Percentiles rank a stretch among this genome's conserved stretches.
Evolutionary conservation across 495 filamentous ascomycete genomes (phyloP).

Genomic region (Aspergillus mulundensis): DNA sequence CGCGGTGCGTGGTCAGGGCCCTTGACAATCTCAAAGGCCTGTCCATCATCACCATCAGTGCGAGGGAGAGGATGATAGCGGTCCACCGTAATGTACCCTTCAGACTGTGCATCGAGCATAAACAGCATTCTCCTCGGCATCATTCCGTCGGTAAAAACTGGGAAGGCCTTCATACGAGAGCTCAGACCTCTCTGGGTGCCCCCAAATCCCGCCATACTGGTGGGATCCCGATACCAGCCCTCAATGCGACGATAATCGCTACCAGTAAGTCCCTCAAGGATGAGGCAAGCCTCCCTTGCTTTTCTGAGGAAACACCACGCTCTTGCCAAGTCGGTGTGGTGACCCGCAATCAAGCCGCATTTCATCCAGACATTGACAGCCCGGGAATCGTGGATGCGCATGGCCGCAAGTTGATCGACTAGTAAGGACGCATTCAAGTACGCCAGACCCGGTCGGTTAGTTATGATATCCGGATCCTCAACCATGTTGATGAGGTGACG

Average conservation of each 20-base stretch:
- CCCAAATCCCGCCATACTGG: slow-evolving; percentile 14
- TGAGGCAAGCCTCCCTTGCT: background rate
- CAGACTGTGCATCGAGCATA: slow-evolving; percentile 1
- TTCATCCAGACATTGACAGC: slow-evolving; percentile 9
- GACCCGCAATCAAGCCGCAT: slow-evolving; percentile 15
- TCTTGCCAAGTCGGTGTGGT: slow-evolving; percentile 18
- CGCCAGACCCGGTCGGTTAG: slow-evolving; percentile 1
- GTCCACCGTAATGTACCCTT: slow-evolving; percentile 12
- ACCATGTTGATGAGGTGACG: background rate
- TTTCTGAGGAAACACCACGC: slow-evolving; percentile 11
- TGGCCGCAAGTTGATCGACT: background rate
- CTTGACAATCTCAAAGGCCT: background rate
- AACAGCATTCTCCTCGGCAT: background rate
- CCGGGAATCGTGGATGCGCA: slow-evolving; percentile 1
- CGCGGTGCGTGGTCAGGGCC: background rate
- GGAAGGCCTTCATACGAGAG: background rate
- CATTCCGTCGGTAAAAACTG: background rate
- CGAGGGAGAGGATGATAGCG: slow-evolving; percentile 1
- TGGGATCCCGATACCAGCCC: slow-evolving; percentile 4
- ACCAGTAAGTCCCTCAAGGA: slow-evolving; percentile 3
- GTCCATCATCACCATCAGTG: background rate
- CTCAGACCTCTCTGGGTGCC: slow-evolving; percentile 8
- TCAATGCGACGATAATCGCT: background rate
- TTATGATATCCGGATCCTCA: background rate
- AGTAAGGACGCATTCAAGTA: slow-evolving; percentile 8